Base-by-base conservation (phyloP, 768 basidiomycete genomes). In the Phylloporus sp. region DNA sequence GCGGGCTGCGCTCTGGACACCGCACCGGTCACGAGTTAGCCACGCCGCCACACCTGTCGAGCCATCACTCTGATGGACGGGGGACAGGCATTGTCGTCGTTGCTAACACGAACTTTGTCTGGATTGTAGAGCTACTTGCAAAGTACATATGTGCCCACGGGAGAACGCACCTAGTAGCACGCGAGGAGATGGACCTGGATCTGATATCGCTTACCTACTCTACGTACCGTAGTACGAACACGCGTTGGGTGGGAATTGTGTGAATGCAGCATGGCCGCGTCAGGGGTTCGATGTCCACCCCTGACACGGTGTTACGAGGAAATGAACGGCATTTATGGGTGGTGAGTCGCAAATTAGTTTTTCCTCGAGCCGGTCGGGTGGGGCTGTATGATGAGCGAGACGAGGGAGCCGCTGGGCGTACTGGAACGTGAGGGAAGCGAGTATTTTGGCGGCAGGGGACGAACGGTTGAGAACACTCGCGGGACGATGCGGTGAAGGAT, bases 291-390 rank as follows among this genome's bases (percentile, higher is more conserved):
- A 28, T 42, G 34, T 24, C 24, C 15, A 15, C 42, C 54, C 48
- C 44, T 64, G 48, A 49, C 40, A 46, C 37, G 41, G 38, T 48
- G 50, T 37, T 22, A 42, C 5, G 28, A 36, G 41, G 32, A 52
- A 61, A 61, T 61, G 62, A 61, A 61, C 58, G 55, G 62, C 51
- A 63, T 47, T 34, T 44, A 48, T 45, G 42, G n/a, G 38, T 49
- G 49, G 49, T 28, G 63, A 49, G 48, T 53, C 52, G 41, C 50
- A 51, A 49, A 49, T 46, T 48, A 4, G 48, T 31, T 31, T 38
- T 23, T 44, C 40, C 42, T 49, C 44, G 47, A 58, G 26, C 45
- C 53, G 44, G 36, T n/a, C 36, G 34, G 22, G 38, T 56, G 42
- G 40, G 46, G 20, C 29, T 22, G 45, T 57, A 28, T 26, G 33